Conservation (phyloP, 139 green algal genomes). For the Chlamydomonas applanata region DNA sequence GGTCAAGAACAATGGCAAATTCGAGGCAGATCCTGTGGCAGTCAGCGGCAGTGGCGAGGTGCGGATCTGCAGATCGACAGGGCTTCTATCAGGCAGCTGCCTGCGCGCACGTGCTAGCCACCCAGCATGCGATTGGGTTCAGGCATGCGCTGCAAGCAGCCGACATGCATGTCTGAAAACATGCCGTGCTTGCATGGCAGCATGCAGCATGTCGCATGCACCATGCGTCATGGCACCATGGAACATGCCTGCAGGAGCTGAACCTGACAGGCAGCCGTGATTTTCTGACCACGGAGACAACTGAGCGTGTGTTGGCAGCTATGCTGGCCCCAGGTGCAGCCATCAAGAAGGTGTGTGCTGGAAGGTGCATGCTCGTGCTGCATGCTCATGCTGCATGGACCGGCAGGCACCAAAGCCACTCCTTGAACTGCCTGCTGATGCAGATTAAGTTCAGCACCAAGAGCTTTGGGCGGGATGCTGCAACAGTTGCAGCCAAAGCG, state of each 20-base stretch:
- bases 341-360: constrained; percentile 59
- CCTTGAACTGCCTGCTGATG: background rate
- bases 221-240: background rate
- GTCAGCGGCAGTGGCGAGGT: background rate
- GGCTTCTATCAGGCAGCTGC: too few relatives aligned
- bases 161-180: too few relatives aligned
- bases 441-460: constrained; percentile 90
- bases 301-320: constrained; percentile 63
- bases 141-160: too few relatives aligned
- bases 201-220: background rate
- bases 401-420: background rate
- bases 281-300: constrained; percentile 75
- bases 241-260: constrained; percentile 36
- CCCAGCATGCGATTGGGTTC: too few relatives aligned
- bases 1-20: constrained; percentile 36
- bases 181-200: background rate
- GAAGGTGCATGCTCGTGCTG: too few relatives aligned
- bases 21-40: constrained; percentile 3
- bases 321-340: constrained; percentile 60
- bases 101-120: too few relatives aligned
- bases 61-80: background rate
- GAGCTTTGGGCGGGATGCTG: constrained; percentile 80
- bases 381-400: too few relatives aligned
- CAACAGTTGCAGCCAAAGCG: constrained; percentile 70
- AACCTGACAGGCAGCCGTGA: constrained; percentile 84